These are phyloP conservation scores for Parastagonospora nodorum DNA, from an alignment of 2,329 filamentous ascomycete species.

Conservation along the genomic window DNA sequence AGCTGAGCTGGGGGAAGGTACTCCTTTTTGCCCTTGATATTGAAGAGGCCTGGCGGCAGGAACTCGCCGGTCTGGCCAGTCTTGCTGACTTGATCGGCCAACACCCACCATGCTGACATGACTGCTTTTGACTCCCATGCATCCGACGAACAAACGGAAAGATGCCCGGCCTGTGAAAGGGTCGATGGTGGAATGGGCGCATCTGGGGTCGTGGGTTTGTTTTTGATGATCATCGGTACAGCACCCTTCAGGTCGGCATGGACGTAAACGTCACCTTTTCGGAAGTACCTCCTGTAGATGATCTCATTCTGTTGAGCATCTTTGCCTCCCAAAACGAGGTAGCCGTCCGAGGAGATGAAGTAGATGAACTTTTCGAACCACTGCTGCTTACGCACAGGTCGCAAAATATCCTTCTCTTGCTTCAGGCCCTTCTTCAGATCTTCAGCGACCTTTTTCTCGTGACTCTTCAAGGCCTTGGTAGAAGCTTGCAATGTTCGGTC, in stretches of 20 bases:
- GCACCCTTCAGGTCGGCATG: constrained; percentile 89
- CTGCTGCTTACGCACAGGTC: constrained; percentile 79
- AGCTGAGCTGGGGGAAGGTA: constrained; percentile 86
- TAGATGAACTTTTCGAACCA: constrained; percentile 99
- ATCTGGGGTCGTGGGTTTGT: constrained; percentile 75
- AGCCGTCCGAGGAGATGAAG: constrained; percentile 95
- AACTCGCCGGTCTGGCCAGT: constrained; percentile 80
- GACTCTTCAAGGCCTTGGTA: constrained; percentile 80
- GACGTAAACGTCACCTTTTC: constrained; percentile 88
- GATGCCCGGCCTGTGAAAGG: constrained; percentile 82
- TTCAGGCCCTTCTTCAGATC: constrained; percentile 88
- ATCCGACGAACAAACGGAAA: constrained; percentile 82
- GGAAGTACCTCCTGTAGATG: constrained; percentile 83
- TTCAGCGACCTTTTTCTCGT: constrained; percentile 83
- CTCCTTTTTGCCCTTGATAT: constrained; percentile 85
- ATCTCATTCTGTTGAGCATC: constrained; percentile 90
- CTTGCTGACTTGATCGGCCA: constrained; percentile 88
- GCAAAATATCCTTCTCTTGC: constrained; percentile 85
- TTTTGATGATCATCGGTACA: constrained; percentile 86
- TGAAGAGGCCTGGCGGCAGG: constrained; percentile 77
- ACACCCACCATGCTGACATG: constrained; percentile 96
- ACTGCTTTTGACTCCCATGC: constrained; percentile 97
- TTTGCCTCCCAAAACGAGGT: constrained; percentile 86
- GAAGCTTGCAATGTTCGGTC: constrained; percentile 85
- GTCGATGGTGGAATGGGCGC: constrained; percentile 91